A percentile compares a stretch with the other conserved stretches of the same genome.
These are phyloP conservation scores for Cytospora leucostoma DNA, from an alignment of 2,329 filamentous ascomycete genomes.

Conservation along the genomic window DNA sequence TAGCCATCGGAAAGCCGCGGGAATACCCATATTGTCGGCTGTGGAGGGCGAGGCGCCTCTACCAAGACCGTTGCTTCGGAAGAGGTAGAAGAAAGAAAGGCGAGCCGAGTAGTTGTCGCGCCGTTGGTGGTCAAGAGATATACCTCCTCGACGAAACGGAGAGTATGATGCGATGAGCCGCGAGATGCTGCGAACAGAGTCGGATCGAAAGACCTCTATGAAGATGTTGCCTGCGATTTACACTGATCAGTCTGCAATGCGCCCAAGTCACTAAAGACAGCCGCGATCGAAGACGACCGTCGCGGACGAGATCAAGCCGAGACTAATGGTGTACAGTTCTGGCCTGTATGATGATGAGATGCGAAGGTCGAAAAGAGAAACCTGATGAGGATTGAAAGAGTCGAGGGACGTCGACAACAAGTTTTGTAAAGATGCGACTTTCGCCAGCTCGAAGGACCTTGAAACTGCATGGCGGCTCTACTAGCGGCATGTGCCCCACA, in stretches of 20 bases:
- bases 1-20: conserved; percentile 93
- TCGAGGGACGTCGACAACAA: conserved; percentile 1
- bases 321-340: not conserved
- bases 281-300: not conserved
- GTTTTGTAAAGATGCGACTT: conserved; percentile 24
- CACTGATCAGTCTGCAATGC: conserved; percentile 19
- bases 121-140: not conserved
- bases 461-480: conserved; percentile 15
- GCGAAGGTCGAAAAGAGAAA: conserved; percentile 6
- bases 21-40: conserved; percentile 75
- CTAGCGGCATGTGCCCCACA: conserved; percentile 2
- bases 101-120: not conserved
- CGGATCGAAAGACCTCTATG: not conserved
- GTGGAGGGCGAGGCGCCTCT: conserved; percentile 13
- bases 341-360: not conserved
- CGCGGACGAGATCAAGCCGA: not conserved
- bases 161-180: not conserved
- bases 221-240: conserved; percentile 17
- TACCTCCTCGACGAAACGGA: not conserved
- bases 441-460: not conserved
- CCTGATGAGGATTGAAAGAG: conserved; percentile 15
- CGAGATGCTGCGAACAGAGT: not conserved
- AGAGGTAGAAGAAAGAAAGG: not conserved
- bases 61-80: not conserved
- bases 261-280: not conserved